Evolutionary conservation across 768 basidiomycete species (phyloP).

Genomic region (Tephrocybe sp.): DNA sequence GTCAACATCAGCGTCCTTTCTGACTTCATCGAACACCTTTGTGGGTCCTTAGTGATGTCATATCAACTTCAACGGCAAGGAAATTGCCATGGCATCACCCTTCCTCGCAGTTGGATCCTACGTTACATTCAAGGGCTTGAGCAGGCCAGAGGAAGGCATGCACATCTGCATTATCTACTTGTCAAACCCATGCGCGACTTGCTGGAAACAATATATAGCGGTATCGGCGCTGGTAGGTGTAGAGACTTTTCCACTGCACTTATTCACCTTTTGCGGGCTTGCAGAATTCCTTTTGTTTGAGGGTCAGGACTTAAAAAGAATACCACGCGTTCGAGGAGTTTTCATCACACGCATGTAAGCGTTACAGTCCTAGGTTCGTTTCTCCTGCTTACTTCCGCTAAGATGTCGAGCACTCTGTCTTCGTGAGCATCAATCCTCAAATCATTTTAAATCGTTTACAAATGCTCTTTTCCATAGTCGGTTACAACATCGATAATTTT

Average conservation of each 20-base stretch:
- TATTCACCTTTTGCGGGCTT: neutral
- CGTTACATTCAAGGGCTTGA: conserved; percentile 17
- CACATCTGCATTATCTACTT: conserved; percentile 12
- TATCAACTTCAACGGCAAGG: conserved; percentile 19
- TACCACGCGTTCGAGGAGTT: conserved; percentile 27
- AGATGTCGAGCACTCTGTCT: conserved; percentile 53
- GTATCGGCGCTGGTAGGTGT: conserved; percentile 26
- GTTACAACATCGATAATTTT: conserved; percentile 24
- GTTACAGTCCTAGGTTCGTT: neutral
- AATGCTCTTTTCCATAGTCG: conserved; percentile 19
- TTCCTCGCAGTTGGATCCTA: conserved; percentile 56
- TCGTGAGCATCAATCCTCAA: conserved; percentile 28
- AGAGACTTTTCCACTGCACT: neutral
- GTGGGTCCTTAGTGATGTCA: conserved; percentile 39
- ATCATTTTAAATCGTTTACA: neutral
- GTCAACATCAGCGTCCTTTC: conserved; percentile 52
- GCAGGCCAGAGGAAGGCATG: conserved; percentile 1
- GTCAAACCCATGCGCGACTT: conserved; percentile 19
- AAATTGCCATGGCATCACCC: conserved; percentile 43
- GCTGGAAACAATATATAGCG: conserved; percentile 28
- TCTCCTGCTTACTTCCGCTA: neutral
- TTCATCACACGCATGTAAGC: conserved; percentile 52
- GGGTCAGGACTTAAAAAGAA: conserved; percentile 16
- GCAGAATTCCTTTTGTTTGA: conserved; percentile 31
- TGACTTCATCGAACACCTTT: conserved; percentile 49